Percentiles rank a stretch among this genome's conserved stretches.
Conservation (phyloP, 495 filamentous ascomycete species). For the Lasiosphaeria miniovina region DNA sequence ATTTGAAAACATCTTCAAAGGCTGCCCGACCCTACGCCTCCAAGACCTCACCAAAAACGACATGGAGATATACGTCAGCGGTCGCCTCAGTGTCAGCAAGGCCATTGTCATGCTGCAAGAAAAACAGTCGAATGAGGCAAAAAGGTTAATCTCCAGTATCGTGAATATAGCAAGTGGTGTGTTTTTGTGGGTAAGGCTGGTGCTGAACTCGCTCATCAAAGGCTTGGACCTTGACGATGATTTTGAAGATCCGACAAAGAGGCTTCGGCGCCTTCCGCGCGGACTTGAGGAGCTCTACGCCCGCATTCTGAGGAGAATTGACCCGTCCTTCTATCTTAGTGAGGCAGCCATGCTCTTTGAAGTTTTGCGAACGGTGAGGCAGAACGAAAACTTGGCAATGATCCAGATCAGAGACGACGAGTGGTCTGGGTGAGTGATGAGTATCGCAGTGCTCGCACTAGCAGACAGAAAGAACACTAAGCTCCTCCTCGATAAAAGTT, state of each 20-base stretch:
- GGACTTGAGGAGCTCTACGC: neutral
- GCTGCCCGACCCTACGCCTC: neutral
- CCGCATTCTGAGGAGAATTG: neutral
- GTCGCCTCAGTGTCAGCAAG: neutral
- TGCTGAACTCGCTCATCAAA: neutral
- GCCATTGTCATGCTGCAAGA: neutral
- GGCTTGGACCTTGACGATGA: neutral
- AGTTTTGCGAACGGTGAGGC: neutral
- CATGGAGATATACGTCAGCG: neutral
- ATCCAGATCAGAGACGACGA: neutral
- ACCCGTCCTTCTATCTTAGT: neutral
- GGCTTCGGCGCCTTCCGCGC: neutral
- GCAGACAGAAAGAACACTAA: neutral
- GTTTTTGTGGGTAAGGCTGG: neutral
- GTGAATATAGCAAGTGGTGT: neutral
- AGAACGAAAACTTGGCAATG: neutral
- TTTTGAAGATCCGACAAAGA: neutral
- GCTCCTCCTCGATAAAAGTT: neutral
- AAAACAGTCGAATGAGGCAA: neutral
- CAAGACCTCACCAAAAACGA: neutral
- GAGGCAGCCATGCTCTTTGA: neutral
- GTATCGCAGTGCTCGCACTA: neutral
- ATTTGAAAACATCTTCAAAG: neutral
- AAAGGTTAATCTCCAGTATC: neutral
- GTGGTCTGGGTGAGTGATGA: neutral